A percentile compares a stretch with the other conserved stretches of the same genome.
Conservation (phyloP, 371 early-diverging fungal species). For the Rhizopus delemar region DNA sequence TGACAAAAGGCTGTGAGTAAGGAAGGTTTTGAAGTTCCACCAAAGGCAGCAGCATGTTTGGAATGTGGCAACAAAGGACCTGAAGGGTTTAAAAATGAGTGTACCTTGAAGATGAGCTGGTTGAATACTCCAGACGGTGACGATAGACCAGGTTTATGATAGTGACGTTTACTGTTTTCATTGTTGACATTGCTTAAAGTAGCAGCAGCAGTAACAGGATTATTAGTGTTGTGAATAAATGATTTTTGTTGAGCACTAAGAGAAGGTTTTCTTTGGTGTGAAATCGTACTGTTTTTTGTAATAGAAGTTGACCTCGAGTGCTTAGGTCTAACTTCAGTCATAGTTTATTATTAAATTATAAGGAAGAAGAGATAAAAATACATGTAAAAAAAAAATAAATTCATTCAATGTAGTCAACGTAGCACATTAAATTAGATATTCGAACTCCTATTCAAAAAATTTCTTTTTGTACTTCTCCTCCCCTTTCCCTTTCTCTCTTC, state of each 20-base stretch:
- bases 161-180: conserved; percentile 13
- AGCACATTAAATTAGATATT: neutral
- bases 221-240: conserved; percentile 6
- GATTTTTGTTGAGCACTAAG: conserved; percentile 17
- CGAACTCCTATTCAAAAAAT: conserved; percentile 1
- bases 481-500: conserved; percentile 2
- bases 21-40: conserved; percentile 33
- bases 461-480: neutral
- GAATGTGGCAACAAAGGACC: conserved; percentile 45
- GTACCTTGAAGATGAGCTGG: conserved; percentile 14
- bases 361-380: neutral
- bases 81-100: conserved; percentile 31
- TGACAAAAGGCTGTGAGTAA: conserved; percentile 16
- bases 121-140: conserved; percentile 9
- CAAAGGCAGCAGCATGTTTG: conserved; percentile 44
- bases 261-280: conserved; percentile 31
- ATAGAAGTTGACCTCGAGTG: conserved; percentile 31
- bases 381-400: conserved; percentile 3
- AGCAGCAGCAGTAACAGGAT: conserved; percentile 7
- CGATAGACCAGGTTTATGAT: neutral
- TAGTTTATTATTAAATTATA: conserved; percentile 4
- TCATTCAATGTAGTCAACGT: neutral
- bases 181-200: conserved; percentile 3
- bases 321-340: conserved; percentile 28
- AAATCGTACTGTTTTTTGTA: conserved; percentile 25